phyloP scores from a whole-genome alignment of 306 rosid species.

The Trichosanthes cucumerina region DNA sequence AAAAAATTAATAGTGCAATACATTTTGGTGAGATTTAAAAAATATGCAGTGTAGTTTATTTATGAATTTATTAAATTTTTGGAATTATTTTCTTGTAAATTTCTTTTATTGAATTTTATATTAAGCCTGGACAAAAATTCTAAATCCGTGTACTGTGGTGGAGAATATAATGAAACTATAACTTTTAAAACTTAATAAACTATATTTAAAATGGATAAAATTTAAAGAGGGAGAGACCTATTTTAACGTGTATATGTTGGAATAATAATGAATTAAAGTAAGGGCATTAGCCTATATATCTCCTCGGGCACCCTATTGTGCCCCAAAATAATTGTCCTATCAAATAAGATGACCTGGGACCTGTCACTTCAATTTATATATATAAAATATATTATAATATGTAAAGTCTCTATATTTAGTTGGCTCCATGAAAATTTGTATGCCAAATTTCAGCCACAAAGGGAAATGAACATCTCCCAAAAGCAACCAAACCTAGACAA shows the following conservation, averaged over 20 bases:
- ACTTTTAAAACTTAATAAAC: neutral
- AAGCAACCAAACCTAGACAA: neutral
- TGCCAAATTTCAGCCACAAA: neutral
- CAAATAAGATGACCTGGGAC: neutral
- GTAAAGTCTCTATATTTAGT: neutral
- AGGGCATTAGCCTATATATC: neutral
- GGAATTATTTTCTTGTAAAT: too few relatives aligned
- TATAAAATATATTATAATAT: too few relatives aligned
- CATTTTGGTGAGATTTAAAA: too few relatives aligned
- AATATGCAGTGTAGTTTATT: too few relatives aligned
- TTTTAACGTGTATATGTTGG: too few relatives aligned
- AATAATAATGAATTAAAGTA: too few relatives aligned
- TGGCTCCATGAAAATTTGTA: neutral
- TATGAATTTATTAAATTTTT: too few relatives aligned
- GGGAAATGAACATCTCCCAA: neutral
- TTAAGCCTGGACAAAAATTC: too few relatives aligned
- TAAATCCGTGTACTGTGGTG: too few relatives aligned
- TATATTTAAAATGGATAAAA: neutral
- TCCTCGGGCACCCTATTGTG: neutral
- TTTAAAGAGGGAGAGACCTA: neutral
- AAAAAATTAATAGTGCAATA: too few relatives aligned
- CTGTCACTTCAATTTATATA: neutral
- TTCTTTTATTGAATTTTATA: too few relatives aligned
- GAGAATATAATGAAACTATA: too few relatives aligned
- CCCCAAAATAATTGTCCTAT: neutral